Conservation (phyloP, 2,329 filamentous ascomycete genomes). For the Fusarium sarcochroum region DNA sequence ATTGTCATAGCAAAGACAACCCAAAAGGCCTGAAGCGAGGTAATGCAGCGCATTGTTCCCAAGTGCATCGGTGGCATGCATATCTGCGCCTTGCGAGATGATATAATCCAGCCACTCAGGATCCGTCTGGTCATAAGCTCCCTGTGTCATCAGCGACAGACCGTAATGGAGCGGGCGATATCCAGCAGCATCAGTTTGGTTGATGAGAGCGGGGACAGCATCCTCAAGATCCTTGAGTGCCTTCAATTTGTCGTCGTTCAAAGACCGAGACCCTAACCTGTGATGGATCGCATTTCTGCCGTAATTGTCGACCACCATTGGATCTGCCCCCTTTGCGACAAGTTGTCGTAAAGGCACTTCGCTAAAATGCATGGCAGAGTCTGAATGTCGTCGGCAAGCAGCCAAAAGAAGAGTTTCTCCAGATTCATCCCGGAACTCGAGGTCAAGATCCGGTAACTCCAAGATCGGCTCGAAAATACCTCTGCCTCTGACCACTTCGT, state of each 20-base stretch:
- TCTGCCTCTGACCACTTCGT: conserved; percentile 19
- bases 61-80: conserved; percentile 12
- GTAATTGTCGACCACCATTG: conserved; percentile 15
- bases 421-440: conserved; percentile 21
- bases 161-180: conserved; percentile 38
- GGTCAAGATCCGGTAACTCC: conserved; percentile 20
- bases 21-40: neutral
- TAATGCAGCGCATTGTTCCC: conserved; percentile 35
- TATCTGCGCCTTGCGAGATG: conserved; percentile 22
- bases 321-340: conserved; percentile 32
- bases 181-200: conserved; percentile 30
- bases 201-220: conserved; percentile 15
- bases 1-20: neutral
- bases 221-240: conserved; percentile 9
- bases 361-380: rapidly evolving
- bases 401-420: conserved; percentile 33
- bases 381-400: neutral
- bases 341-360: conserved; percentile 5
- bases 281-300: conserved; percentile 36
- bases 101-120: conserved; percentile 25
- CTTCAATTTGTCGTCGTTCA: neutral
- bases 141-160: neutral
- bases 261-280: neutral
- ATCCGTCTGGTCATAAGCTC: neutral
- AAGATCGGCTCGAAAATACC: conserved; percentile 22